Evolutionary conservation across 129 eudicot genomes (phyloP), one percentile per base, ranked within the genome.

Genomic region (Dittrichia graveolens): DNA sequence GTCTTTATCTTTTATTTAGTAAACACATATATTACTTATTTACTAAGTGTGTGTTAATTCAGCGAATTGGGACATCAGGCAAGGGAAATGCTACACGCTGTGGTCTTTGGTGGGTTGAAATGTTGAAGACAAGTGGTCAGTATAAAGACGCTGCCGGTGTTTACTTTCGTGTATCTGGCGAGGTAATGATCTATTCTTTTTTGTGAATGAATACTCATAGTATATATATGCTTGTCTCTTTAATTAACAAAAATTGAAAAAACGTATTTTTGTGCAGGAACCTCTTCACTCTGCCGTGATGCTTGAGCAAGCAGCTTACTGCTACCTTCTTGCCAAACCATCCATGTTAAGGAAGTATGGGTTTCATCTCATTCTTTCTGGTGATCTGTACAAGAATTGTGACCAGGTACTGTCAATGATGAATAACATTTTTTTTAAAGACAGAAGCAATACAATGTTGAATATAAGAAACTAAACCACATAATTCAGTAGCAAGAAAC

Each of bases 71-170:
- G 45, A 72, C 89, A 65, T 57, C 86, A 35, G 95, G 98, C 46
- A 82, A 80, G 81, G 87, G 90, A 61, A 87, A 90, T 81, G 96
- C 88, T 49, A 88, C 85, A 60, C 85, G 99, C 2, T 94, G 99
- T 80, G 99, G 97, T 74, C 90, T 94, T 63, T 94, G 99, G 99
- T 94, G 99, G 99, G 95, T 82, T 49, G 99, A 94, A 76, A 94
- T 94, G 97, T 78, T 94, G 82, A 94, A 94, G 85, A 78, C 97
- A 50, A 85, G 91, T 74, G 89, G 83, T 77, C 95, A 90, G 81
- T 83, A 76, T 82, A 94, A 88, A 82, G 99, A 94, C 52, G 99
- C 99, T 72, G 99, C 99, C 41, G 77, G 74, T 67, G 97, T 88
- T 79, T 90, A 83, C 88, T 88, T 81, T 43, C 99, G 99, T 60